phyloP scores from a whole-genome alignment of 257 asterid species.

The Salvia hispanica region DNA sequence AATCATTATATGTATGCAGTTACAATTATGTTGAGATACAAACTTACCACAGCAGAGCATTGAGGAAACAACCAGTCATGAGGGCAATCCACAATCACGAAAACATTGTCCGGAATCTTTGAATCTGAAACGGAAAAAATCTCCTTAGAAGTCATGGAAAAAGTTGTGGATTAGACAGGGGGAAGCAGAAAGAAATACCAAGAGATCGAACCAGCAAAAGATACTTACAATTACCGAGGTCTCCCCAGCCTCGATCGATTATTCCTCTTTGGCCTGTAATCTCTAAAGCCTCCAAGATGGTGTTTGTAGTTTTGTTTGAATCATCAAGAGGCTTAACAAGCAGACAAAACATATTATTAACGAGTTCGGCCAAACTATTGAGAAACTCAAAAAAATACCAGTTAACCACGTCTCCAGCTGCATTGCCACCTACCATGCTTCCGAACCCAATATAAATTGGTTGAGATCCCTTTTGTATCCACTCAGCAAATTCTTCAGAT shows the following conservation, averaged over 20 bases:
- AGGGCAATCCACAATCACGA: conserved; percentile 84
- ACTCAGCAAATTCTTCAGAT: conserved; percentile 60
- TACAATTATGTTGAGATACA: conserved; percentile 8
- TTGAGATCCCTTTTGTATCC: conserved; percentile 79
- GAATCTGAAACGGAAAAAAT: conserved; percentile 50
- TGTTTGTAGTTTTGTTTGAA: conserved; percentile 65
- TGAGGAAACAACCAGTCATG: conserved; percentile 99
- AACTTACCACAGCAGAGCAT: conserved; percentile 95
- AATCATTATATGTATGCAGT: not conserved
- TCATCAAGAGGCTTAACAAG: conserved; percentile 84
- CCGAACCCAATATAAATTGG: conserved; percentile 97
- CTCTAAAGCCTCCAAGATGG: conserved; percentile 81
- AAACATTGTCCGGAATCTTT: conserved; percentile 71
- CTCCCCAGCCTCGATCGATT: conserved; percentile 99
- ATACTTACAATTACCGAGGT: conserved; percentile 87
- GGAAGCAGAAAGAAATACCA: conserved; percentile 19
- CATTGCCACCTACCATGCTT: conserved; percentile 79
- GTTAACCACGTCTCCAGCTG: no score
- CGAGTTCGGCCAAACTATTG: conserved; percentile 6
- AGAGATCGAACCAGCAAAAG: conserved; percentile 7
- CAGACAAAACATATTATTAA: conserved; percentile 26
- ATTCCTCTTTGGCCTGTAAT: conserved; percentile 94
- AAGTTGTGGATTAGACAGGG: no score
- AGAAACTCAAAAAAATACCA: not conserved
- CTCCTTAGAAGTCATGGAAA: conserved; percentile 5